Base-by-base conservation (phyloP, 2,329 filamentous ascomycete species). In the Aspergillus tubingensis region DNA sequence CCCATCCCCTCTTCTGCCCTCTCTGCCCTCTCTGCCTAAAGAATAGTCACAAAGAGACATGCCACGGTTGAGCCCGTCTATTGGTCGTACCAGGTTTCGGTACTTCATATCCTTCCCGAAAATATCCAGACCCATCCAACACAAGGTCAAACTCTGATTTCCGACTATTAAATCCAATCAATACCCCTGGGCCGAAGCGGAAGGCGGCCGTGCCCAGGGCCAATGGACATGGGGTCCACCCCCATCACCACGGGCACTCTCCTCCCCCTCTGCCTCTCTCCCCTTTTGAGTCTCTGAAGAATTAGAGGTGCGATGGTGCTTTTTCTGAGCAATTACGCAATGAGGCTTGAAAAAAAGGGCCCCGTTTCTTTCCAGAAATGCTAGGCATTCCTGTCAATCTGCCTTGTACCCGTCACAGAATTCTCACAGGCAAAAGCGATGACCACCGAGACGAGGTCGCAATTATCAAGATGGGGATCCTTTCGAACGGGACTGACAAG, bases 101-200 rank as follows among this genome's bases (percentile, higher is more conserved):
- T 13, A 13, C 15, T 15, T 49, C 23, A 30, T 32, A 30, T 30
- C 39, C 25, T 47, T 55, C 53, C 53, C 53, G 53, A 55, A 55
- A 44, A 23, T 32, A 43, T 32, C 38, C 23, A 44, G 52, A n/a
- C 38, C 17, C 41, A 19, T 41, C 21, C 52, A 17, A 19, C 27
- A n/a, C 23, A 21, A 47, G 41, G 38, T 44, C 39, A 55, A 55
- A 55, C 23, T 55, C 53, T 55, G 53, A 47, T 55, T 36, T 55
- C 11, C 53, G 7, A 38, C 53, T 55, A 47, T 54, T 54, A 43
- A 50, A 50, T 50, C 47, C 47, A 50, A 50, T 30, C 23, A 50
- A 13, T 43, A 13, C 13, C 36, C 38, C 38, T 27, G 25, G 38
- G 30, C 17, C 36, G 27, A 36, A 36, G 27, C 50, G 8, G n/a